phyloP scores from a whole-genome alignment of 345 rosid species.

The Camelina hispida region DNA sequence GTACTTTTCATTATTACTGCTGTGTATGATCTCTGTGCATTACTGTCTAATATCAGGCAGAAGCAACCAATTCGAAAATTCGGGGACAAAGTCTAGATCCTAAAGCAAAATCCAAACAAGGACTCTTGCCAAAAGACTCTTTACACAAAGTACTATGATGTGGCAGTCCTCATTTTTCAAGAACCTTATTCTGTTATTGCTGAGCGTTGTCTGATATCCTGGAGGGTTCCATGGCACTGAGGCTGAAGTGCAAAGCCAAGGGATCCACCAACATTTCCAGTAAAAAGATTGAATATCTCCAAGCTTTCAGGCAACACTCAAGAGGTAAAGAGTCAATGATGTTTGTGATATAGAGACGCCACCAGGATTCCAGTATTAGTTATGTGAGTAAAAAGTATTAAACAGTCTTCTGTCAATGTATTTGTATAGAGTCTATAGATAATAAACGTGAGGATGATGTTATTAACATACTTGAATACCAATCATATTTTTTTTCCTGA shows the following conservation, averaged over 20 bases:
- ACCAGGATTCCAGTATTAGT: slow-evolving; percentile 9
- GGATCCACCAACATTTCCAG: not conserved
- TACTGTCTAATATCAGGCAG: slow-evolving; percentile 25
- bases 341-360: slow-evolving; percentile 30
- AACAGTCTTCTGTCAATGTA: slow-evolving; percentile 19
- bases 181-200: slow-evolving; percentile 17
- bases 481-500: not conserved
- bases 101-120: slow-evolving; percentile 23
- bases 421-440: slow-evolving; percentile 25
- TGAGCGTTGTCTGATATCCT: not conserved
- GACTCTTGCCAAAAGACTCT: slow-evolving; percentile 27
- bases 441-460: slow-evolving; percentile 17
- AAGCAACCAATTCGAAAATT: slow-evolving; percentile 17
- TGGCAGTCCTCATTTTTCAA: not conserved
- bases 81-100: slow-evolving; percentile 23
- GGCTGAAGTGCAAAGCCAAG: not conserved
- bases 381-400: slow-evolving; percentile 5
- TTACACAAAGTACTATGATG: slow-evolving; percentile 24
- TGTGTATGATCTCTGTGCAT: slow-evolving; percentile 3
- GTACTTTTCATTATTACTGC: slow-evolving; percentile 14
- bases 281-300: not conserved
- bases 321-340: slow-evolving; percentile 14
- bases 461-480: not conserved
- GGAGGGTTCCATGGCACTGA: not conserved
- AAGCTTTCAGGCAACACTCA: not conserved